Evolutionary conservation across 2,329 filamentous ascomycete species (phyloP).

Genomic region (Zarea fungicola): DNA sequence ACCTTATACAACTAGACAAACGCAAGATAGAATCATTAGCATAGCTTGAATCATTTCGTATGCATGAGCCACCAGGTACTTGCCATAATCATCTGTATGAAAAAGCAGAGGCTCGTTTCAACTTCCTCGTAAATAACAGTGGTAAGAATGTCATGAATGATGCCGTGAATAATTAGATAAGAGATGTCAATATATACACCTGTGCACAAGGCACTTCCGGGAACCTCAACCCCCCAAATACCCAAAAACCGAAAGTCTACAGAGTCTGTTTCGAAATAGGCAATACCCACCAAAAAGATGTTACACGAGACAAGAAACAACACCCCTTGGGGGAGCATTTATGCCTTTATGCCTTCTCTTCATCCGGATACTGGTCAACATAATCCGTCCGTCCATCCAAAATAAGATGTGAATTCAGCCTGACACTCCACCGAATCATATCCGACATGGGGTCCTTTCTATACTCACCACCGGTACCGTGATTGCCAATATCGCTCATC

Average conservation of each 20-base stretch:
- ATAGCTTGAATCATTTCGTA: background rate
- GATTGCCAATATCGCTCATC: conserved; percentile 33
- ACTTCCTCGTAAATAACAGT: too few relatives aligned
- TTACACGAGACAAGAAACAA: too few relatives aligned
- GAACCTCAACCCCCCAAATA: too few relatives aligned
- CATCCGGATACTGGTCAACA: conserved; percentile 18
- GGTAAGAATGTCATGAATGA: background rate
- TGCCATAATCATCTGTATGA: too few relatives aligned
- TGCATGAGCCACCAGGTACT: too few relatives aligned
- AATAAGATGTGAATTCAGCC: conserved; percentile 35
- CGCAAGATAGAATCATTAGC: background rate
- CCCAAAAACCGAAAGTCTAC: too few relatives aligned
- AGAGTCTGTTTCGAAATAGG: too few relatives aligned
- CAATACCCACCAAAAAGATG: background rate
- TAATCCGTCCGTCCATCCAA: conserved; percentile 28
- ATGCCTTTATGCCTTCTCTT: too few relatives aligned
- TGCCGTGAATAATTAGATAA: background rate
- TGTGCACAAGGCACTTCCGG: background rate
- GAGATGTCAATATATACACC: background rate
- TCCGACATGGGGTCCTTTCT: conserved; percentile 26
- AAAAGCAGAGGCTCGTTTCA: too few relatives aligned
- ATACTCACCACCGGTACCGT: conserved; percentile 26
- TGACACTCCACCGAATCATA: conserved; percentile 35
- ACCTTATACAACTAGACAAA: background rate
- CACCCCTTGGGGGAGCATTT: too few relatives aligned